Evolutionary conservation across 2,329 filamentous ascomycete species (phyloP).

Genomic region (Chaetomium sp.): DNA sequence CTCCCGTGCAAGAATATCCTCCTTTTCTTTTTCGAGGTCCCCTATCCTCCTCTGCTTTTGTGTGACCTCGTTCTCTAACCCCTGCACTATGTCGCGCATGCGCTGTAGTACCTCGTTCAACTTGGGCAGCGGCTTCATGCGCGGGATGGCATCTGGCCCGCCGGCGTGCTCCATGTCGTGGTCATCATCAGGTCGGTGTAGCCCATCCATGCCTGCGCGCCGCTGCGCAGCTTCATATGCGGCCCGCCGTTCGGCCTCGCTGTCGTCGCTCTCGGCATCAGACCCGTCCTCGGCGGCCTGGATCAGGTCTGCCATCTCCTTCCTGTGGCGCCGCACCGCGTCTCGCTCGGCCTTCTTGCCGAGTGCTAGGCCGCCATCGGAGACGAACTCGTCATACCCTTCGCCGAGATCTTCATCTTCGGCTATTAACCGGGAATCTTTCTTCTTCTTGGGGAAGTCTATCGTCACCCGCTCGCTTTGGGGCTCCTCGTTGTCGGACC

Average conservation of each 20-base stretch:
- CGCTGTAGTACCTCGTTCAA: slow-evolving; percentile 67
- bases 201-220: slow-evolving; percentile 78
- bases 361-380: slow-evolving; percentile 77
- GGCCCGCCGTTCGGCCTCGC: slow-evolving; percentile 68
- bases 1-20: slow-evolving; percentile 68
- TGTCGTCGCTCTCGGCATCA: slow-evolving; percentile 56
- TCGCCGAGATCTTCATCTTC: slow-evolving; percentile 94
- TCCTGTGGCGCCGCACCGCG: slow-evolving; percentile 64
- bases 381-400: slow-evolving; percentile 89
- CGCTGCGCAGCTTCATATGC: slow-evolving; percentile 89
- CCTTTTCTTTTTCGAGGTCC: slow-evolving; percentile 68
- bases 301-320: slow-evolving; percentile 83
- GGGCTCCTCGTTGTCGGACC: slow-evolving; percentile 49
- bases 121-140: slow-evolving; percentile 76
- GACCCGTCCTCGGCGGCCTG: slow-evolving; percentile 69
- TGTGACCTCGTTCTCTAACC: slow-evolving; percentile 65
- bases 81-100: slow-evolving; percentile 62
- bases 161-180: slow-evolving; percentile 43
- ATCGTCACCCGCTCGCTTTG: slow-evolving; percentile 28
- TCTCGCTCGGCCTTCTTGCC: slow-evolving; percentile 79
- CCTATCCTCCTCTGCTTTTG: slow-evolving; percentile 65
- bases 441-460: slow-evolving; percentile 55
- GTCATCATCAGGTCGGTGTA: slow-evolving; percentile 53
- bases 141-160: slow-evolving; percentile 53
- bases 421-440: slow-evolving; percentile 72